Base-by-base conservation (phyloP, 805 yeast species). In the Pichia pseudocactophila region DNA sequence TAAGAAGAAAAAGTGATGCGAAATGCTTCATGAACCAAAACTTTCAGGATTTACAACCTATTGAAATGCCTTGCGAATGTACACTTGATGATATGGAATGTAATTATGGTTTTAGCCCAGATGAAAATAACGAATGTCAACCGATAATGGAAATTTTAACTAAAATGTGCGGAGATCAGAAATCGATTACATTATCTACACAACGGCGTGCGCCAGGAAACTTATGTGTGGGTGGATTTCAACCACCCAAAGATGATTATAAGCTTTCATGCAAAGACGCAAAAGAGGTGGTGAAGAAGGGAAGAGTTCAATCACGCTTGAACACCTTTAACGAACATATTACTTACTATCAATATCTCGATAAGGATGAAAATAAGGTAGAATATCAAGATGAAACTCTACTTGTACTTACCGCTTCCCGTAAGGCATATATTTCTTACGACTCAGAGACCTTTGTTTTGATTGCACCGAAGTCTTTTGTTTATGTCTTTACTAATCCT, bases 61-160 rank as follows among this genome's bases (percentile, higher is more conserved):
- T 56, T 20, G 77, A 74, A 45, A 80, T 74, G 41, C 60, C 72
- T 8, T 86, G 95, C 59, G 62, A 65, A 8, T 86, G 96, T 64
- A 61, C 75, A 0, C 70, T 64, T n/a, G 50, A 54, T 6, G 95
- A 87, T 56, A 79, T 72, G 47, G 94, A 85, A 54, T 86, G 96
- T 62, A 69, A 72, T 2, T 66, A 61, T 36, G 81, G 80, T 17
- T 77, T 73, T 50, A 36, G 31, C 7, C 44, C 48, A 32, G 50
- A 53, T 8, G 63, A 50, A 18, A 51, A 61, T 15, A 73, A 72
- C 2, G 56, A 59, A 2, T 85, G 95, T 65, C 70, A 68, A 33
- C 64, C 65, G 2, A 37, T 55, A 13, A 10, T 48, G 8, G 18
- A 32, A 15, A 43, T 27, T 18, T 49, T 34, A 36, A 49, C 48